phyloP scores from a whole-genome alignment of 208 protist species.

The Naegleria fowleri region DNA sequence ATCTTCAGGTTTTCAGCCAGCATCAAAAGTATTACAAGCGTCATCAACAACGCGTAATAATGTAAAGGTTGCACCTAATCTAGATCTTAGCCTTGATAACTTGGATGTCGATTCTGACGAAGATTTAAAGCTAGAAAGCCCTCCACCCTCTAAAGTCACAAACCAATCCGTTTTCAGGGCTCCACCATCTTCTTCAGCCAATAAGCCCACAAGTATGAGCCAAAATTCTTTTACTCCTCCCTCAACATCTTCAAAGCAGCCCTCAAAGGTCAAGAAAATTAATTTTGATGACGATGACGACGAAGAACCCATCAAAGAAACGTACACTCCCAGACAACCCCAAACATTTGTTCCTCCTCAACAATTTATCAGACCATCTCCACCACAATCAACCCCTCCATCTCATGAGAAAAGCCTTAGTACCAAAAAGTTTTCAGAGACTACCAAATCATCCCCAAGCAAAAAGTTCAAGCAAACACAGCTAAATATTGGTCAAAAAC shows the following conservation, averaged over 20 bases:
- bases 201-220: not conserved
- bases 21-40: not conserved
- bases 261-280: not conserved
- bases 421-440: not conserved
- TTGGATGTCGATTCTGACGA: not conserved
- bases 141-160: not conserved
- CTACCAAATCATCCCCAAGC: not conserved
- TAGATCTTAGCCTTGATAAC: not conserved
- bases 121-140: not conserved
- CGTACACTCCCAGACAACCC: not conserved
- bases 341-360: not conserved
- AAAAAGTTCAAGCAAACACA: conserved; percentile 10
- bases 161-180: not conserved
- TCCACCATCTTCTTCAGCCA: not conserved
- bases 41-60: not conserved
- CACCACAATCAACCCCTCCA: not conserved
- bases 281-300: not conserved
- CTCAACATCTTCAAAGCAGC: not conserved
- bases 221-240: not conserved
- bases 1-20: not conserved
- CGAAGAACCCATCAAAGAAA: not conserved
- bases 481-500: not conserved
- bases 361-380: not conserved
- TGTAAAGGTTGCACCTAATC: not conserved
- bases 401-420: not conserved